Base-by-base conservation (phyloP, 257 asterid species). In the Solanum appendiculatum region DNA sequence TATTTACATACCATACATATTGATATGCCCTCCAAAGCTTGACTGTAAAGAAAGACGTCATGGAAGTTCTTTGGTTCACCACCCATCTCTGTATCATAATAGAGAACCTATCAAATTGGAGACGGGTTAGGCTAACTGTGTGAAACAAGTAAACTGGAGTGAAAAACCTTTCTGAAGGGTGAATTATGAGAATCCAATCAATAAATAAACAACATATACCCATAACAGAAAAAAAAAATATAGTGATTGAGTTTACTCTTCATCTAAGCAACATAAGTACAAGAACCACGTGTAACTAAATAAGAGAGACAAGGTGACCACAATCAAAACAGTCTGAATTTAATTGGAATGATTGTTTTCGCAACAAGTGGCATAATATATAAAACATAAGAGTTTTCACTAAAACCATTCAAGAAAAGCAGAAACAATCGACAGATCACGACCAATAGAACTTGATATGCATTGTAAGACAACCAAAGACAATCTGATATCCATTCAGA, bases 21-120 rank as follows among this genome's bases (percentile, higher is more conserved):
- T 86, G 98, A 86, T 92, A 97, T 93, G 88, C 99, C 99, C 92
- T 97, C 99, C 96, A 97, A 92, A 87, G 99, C 98, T 92, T 95
- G 99, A 89, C 99, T 96, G 90, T 92, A 92, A 74, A 96, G 98
- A 92, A 95, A 96, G 86, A 92, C 97, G 82, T 96, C 98, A 83
- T 91, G 94, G 86, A 96, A 96, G 87, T 88, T 94, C 98, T 92
- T 91, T 13, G 98, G 98, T 86, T 94, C 97, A 86, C 96, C 96
- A 36, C 91, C 96, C 86, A 94, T 88, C 88, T 95, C 99, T 29
- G 96, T 25, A 86, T 97, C 99, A 89, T 91, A 93, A 90, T 94
- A 97, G 72, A 96, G 85, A 88, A 93, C 98, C 99, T 97, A 93
- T 85, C 86, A 87, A 90, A 48, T 84, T 87, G 70, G 63, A 86